Evolutionary conservation across 192 early-diverging fungal genomes (phyloP), one percentile per base, ranked within the genome.

Genomic region (Allomyces macrogynus): DNA sequence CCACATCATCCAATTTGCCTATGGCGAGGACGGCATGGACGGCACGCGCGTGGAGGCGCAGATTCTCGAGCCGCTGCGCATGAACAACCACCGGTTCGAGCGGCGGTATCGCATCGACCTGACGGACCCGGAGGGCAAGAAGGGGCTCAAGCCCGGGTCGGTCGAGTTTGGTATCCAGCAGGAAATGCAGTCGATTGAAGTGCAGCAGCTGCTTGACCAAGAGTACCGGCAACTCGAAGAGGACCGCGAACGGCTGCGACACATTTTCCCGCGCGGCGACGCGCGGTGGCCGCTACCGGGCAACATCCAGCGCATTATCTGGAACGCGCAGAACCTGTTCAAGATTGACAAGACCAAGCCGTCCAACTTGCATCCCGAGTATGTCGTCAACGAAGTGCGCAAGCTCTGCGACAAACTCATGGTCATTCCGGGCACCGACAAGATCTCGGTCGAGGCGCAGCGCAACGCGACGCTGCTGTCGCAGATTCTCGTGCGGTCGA

Each of bases 11-110:
- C 92, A 99, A 77, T 99, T 97, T 78, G 85, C 81, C 67, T 99
- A 97, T 72, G 95, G 95, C 62, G 95, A 99, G 70, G 95, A 99
- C 72, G 93, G 93, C 61, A 94, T 97, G 90, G 95, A 99, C 73
- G 91, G 84, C 22, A 87, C 83, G 65, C 80, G 79, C 65, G 87
- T 97, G 49, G 92, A 99, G 75, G 75, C 71, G 23, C 95, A 95
- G 70, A 80, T 75, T 22, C 68, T 99, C 23, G 78, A 81, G 23
- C 76, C 84, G 43, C 81, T 96, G 66, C 78, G 76, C 61, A 79
- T 84, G 66, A 77, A 72, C 66, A 76, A 95, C 73, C 69, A 63
- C 0, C 67, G 80, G 32, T 95, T 97, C 68, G 84, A 87, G 64
- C 79, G 80, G 63, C 84, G 80, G 74, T 99, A 86, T 77, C 76